Evolutionary conservation across 495 filamentous ascomycete genomes (phyloP).

Genomic region (Penicillium arizonense): DNA sequence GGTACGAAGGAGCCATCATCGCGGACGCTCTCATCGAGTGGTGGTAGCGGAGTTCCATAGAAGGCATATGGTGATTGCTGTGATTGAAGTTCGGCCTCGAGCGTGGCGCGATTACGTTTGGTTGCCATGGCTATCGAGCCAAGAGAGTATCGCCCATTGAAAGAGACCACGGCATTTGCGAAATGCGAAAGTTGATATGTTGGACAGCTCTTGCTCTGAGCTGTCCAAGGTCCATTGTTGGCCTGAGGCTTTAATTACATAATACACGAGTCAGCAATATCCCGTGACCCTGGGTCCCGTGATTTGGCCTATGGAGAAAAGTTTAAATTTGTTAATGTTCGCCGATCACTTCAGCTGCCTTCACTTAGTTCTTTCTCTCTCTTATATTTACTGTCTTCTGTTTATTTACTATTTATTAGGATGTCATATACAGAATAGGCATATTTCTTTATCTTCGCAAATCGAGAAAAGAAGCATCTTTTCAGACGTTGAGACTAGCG

Average conservation of each 20-base stretch:
- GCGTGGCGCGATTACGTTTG: slow-evolving; percentile 76
- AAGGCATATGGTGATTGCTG: slow-evolving; percentile 76
- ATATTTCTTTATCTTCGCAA: no score
- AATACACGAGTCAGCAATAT: neutral
- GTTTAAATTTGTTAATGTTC: no score
- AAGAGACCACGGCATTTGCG: slow-evolving; percentile 5
- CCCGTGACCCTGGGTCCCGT: no score
- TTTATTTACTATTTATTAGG: no score
- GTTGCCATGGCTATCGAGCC: slow-evolving; percentile 57
- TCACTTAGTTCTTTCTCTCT: no score
- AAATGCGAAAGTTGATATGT: neutral
- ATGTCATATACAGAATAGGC: no score
- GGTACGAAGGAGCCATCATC: slow-evolving; percentile 95
- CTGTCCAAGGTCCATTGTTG: neutral
- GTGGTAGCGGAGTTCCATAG: slow-evolving; percentile 84
- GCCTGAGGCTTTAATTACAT: neutral
- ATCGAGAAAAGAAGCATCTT: no score
- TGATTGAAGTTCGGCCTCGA: slow-evolving; percentile 72
- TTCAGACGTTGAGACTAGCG: no score
- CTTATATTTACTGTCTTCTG: no score
- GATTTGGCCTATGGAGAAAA: no score
- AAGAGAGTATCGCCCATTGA: neutral
- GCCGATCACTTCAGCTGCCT: no score
- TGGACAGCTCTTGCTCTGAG: neutral
- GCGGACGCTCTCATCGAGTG: slow-evolving; percentile 70